Evolutionary conservation across 2,329 filamentous ascomycete species (phyloP).

Genomic region (Pseudogymnoascus destructans): DNA sequence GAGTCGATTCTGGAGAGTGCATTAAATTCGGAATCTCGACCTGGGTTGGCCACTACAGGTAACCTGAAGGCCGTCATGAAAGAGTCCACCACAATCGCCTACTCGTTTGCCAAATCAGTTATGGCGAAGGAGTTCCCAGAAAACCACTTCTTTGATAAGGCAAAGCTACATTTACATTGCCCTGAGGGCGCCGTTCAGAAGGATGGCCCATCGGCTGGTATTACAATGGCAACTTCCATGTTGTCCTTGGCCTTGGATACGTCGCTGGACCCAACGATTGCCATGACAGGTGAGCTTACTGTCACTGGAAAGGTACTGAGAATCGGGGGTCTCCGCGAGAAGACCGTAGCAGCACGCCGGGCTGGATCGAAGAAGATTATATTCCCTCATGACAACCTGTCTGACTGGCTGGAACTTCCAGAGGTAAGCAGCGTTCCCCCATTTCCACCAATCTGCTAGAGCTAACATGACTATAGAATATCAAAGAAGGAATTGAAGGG

Average conservation of each 20-base stretch:
- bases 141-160: conserved; percentile 93
- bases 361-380: conserved; percentile 89
- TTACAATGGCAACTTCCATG: conserved; percentile 95
- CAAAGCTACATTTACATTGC: conserved; percentile 88
- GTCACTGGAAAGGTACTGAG: conserved; percentile 92
- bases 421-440: conserved; percentile 52
- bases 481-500: conserved; percentile 91
- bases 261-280: conserved; percentile 70
- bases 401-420: conserved; percentile 93
- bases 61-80: conserved; percentile 98
- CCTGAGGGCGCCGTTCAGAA: conserved; percentile 94
- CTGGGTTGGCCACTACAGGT: conserved; percentile 79
- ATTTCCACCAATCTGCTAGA: conserved; percentile 16
- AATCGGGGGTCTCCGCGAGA: conserved; percentile 88
- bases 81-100: conserved; percentile 87
- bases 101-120: conserved; percentile 85
- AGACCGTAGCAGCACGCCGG: conserved; percentile 87
- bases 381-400: conserved; percentile 90
- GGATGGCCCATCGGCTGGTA: conserved; percentile 83
- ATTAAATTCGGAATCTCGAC: conserved; percentile 58
- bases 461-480: conserved; percentile 52
- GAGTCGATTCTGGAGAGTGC: conserved; percentile 88
- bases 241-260: conserved; percentile 72
- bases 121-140: conserved; percentile 75
- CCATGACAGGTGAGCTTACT: conserved; percentile 96